These are phyloP conservation scores for Physaria fendleri DNA, from an alignment of 345 rosid species.

Conservation along the genomic window DNA sequence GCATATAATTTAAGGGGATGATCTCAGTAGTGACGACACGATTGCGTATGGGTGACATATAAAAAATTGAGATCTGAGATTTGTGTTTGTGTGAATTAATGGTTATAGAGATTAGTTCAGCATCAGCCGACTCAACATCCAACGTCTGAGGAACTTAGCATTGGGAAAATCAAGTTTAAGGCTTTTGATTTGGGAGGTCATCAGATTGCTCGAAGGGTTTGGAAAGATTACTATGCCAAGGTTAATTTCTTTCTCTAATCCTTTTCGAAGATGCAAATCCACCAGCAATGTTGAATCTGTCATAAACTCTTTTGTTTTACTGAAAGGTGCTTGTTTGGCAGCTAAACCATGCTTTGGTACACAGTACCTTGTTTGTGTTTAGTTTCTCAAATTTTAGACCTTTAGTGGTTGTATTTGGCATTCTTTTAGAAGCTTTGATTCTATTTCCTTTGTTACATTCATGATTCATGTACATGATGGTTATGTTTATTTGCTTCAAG, in stretches of 20 bases:
- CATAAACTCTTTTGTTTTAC: background rate
- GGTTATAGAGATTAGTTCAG: constrained; percentile 66
- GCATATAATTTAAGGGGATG: background rate
- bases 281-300: background rate
- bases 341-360: too few relatives aligned
- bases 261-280: background rate
- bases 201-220: constrained; percentile 78
- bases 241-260: constrained; percentile 19
- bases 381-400: background rate
- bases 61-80: background rate
- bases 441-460: background rate
- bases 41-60: background rate
- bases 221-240: constrained; percentile 89
- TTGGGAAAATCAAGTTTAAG: constrained; percentile 78
- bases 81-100: constrained; percentile 3
- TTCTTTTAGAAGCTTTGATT: background rate
- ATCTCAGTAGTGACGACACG: too few relatives aligned
- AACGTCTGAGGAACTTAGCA: constrained; percentile 74
- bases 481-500: background rate
- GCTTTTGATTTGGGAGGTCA: constrained; percentile 89
- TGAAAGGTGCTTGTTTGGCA: constrained; percentile 22
- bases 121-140: constrained; percentile 84
- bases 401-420: background rate
- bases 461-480: background rate
- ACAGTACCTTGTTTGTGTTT: too few relatives aligned